phyloP scores from a whole-genome alignment of 1,139 yeast species.

The Pichiaceae sp. region DNA sequence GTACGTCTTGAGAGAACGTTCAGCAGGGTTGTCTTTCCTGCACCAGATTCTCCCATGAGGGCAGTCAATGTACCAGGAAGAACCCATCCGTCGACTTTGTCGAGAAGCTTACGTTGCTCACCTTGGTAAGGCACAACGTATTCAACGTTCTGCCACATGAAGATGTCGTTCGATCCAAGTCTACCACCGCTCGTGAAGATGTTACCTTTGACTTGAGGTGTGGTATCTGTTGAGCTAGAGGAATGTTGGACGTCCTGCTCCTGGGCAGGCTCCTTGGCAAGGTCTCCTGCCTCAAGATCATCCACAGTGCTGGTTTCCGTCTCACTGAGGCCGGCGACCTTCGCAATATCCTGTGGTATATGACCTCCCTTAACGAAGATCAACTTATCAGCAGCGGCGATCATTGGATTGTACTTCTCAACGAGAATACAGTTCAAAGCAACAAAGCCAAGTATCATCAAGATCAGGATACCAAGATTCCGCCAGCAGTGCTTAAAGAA shows the following conservation, averaged over 20 bases:
- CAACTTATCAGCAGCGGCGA: conserved; percentile 51
- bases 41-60: conserved; percentile 67
- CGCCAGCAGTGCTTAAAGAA: conserved; percentile 37
- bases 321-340: conserved; percentile 25
- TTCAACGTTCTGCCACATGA: conserved; percentile 46
- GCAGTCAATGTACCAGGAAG: conserved; percentile 53
- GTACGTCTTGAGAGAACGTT: conserved; percentile 50
- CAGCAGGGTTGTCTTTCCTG: conserved; percentile 60
- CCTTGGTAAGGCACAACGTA: conserved; percentile 45
- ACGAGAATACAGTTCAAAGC: conserved; percentile 37
- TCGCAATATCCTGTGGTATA: conserved; percentile 27
- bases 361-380: conserved; percentile 44
- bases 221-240: background rate
- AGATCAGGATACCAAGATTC: conserved; percentile 39
- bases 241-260: conserved; percentile 7
- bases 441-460: conserved; percentile 40
- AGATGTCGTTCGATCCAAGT: conserved; percentile 26
- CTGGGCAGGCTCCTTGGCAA: conserved; percentile 27
- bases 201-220: background rate
- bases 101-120: conserved; percentile 26
- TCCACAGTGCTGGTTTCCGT: conserved; percentile 32
- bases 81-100: conserved; percentile 45
- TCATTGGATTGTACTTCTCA: conserved; percentile 43
- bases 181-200: background rate
- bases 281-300: conserved; percentile 30